These are phyloP conservation scores for Sesbania bispinosa DNA, from an alignment of 306 rosid genomes.

Conservation along the genomic window DNA sequence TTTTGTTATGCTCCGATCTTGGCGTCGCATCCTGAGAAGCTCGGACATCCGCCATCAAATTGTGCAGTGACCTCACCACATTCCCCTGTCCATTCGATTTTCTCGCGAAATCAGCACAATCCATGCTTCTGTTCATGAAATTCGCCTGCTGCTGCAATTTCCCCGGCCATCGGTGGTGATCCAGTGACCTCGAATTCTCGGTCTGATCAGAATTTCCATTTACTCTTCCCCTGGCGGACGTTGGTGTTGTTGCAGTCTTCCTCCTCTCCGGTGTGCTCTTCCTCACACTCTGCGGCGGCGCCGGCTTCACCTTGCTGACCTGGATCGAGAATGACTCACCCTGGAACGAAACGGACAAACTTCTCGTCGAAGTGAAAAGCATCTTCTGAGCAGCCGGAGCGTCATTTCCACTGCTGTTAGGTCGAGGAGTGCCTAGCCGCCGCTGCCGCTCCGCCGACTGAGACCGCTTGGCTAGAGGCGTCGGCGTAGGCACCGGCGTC, in stretches of 20 bases:
- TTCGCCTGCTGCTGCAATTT: constrained; percentile 34
- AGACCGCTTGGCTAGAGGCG: constrained; percentile 43
- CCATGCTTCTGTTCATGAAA: constrained; percentile 58
- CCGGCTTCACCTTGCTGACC: constrained; percentile 65
- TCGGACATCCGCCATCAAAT: constrained; percentile 42
- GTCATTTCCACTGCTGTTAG: constrained; percentile 29
- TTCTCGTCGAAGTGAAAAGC: constrained; percentile 76
- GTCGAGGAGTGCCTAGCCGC: constrained; percentile 54
- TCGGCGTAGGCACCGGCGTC: constrained; percentile 17
- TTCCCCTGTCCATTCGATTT: constrained; percentile 44
- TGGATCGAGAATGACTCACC: constrained; percentile 85
- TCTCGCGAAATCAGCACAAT: constrained; percentile 47
- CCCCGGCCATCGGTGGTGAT: constrained; percentile 77
- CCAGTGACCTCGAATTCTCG: constrained; percentile 52
- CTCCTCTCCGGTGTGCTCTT: constrained; percentile 79
- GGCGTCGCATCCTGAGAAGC: constrained; percentile 30
- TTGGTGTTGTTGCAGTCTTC: constrained; percentile 35
- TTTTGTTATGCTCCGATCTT: constrained; percentile 44
- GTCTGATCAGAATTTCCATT: constrained; percentile 40
- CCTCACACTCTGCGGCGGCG: constrained; percentile 54
- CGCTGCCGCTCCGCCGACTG: constrained; percentile 55
- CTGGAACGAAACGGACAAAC: constrained; percentile 89
- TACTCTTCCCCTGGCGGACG: constrained; percentile 37
- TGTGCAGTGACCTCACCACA: constrained; percentile 61
- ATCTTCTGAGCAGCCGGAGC: constrained; percentile 70